phyloP scores from a whole-genome alignment of 2,329 filamentous ascomycete genomes.

The Aureobasidium pullulans region DNA sequence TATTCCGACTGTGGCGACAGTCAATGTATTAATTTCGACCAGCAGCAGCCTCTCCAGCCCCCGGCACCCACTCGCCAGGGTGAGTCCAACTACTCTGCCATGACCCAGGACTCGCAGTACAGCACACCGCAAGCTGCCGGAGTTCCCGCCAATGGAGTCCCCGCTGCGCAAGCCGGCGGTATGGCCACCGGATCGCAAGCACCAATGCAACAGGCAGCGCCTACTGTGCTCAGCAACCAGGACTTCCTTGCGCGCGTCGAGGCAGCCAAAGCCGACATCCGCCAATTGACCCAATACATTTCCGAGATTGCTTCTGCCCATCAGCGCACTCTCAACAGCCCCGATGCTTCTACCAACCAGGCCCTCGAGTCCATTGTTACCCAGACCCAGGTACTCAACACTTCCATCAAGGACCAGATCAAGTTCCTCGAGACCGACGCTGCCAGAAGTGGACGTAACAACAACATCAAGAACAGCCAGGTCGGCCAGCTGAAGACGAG shows the following conservation, averaged over 20 bases:
- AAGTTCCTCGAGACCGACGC: constrained; percentile 67
- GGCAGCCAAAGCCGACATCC: constrained; percentile 60
- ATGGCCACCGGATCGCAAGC: constrained; percentile 13
- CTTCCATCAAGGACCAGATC: constrained; percentile 71
- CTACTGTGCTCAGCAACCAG: constrained; percentile 49
- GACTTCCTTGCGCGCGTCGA: constrained; percentile 54
- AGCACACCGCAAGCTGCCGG: constrained; percentile 16
- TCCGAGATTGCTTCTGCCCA: constrained; percentile 61
- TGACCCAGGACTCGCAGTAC: constrained; percentile 30
- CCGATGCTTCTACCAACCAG: constrained; percentile 45
- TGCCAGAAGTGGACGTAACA: constrained; percentile 54
- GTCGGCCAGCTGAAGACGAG: constrained; percentile 61
- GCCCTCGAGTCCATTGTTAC: constrained; percentile 61
- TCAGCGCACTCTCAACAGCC: constrained; percentile 61
- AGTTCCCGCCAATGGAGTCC: neutral
- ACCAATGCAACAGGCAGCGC: constrained; percentile 30
- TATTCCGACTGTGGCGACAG: neutral
- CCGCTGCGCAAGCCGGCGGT: neutral
- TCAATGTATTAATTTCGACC: neutral
- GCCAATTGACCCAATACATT: constrained; percentile 58
- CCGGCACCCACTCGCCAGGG: constrained; percentile 28
- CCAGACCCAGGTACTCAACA: constrained; percentile 65
- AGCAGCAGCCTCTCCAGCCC: constrained; percentile 18
- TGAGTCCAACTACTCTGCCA: constrained; percentile 26
- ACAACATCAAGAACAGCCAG: constrained; percentile 60